These are phyloP conservation scores for Colletotrichum siamense DNA, from an alignment of 2,329 filamentous ascomycete genomes.

Conservation along the genomic window DNA sequence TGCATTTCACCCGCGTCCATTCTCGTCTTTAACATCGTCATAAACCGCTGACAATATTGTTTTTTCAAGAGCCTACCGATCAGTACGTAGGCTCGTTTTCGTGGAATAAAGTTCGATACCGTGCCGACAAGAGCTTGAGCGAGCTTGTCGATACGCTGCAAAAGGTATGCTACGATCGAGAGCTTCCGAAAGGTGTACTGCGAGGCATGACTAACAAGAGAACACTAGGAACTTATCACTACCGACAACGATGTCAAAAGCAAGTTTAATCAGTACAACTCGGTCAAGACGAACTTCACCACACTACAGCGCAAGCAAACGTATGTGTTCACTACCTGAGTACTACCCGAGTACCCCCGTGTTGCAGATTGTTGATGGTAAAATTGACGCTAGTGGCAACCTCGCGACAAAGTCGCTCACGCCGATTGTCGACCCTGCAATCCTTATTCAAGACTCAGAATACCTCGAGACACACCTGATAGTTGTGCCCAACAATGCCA, in stretches of 20 bases:
- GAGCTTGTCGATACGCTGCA: constrained; percentile 89
- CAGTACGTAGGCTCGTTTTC: constrained; percentile 87
- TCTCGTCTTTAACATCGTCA: constrained; percentile 2
- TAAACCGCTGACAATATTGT: constrained; percentile 27
- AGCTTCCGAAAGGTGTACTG: neutral
- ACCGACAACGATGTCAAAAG: constrained; percentile 96
- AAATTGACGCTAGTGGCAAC: constrained; percentile 70
- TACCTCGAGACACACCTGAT: constrained; percentile 96
- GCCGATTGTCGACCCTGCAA: constrained; percentile 81
- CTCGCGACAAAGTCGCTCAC: constrained; percentile 92
- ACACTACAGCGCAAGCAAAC: constrained; percentile 87
- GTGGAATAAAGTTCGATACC: constrained; percentile 99
- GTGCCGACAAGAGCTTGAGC: constrained; percentile 85
- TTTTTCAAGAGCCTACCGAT: constrained; percentile 82
- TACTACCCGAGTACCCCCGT: neutral
- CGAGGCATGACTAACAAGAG: neutral
- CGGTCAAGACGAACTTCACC: constrained; percentile 83
- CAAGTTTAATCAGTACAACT: constrained; percentile 95
- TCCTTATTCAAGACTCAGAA: constrained; percentile 88
- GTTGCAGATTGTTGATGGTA: constrained; percentile 8
- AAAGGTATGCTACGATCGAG: constrained; percentile 63
- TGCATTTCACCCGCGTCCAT: constrained; percentile 4
- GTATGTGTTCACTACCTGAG: constrained; percentile 45
- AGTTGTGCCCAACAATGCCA: constrained; percentile 79
- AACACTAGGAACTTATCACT: constrained; percentile 77